Conservation (phyloP, 2,329 filamentous ascomycete genomes). For the Paecilomyces sp. region DNA sequence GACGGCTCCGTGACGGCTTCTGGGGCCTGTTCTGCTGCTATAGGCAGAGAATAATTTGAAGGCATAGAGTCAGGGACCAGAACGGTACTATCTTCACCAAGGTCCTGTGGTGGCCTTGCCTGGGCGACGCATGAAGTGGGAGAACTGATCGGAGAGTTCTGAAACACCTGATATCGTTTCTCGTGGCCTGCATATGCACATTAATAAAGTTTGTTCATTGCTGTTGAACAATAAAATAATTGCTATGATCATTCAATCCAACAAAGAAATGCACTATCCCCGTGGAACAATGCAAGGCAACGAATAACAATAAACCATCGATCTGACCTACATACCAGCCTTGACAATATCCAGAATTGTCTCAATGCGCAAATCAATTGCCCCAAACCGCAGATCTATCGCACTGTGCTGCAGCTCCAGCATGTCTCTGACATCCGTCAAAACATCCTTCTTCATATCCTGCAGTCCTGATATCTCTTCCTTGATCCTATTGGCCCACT, state of each 20-base stretch:
- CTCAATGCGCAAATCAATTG: background rate
- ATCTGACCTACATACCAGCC: background rate
- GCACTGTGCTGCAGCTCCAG: background rate
- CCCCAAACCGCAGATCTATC: background rate
- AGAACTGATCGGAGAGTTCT: background rate
- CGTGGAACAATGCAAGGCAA: background rate
- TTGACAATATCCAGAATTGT: background rate
- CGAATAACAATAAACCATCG: background rate
- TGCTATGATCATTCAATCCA: background rate
- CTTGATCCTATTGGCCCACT: background rate
- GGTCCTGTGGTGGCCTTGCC: background rate
- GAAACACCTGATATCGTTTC: background rate
- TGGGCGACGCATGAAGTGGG: background rate
- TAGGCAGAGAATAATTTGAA: background rate
- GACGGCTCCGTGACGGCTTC: background rate
- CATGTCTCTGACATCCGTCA: background rate
- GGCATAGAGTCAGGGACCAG: constrained; percentile 13
- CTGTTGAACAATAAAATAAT: background rate
- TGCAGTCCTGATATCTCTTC: background rate
- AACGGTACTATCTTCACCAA: background rate
- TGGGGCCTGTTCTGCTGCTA: background rate
- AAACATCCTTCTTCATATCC: constrained; percentile 4
- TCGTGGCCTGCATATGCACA: background rate
- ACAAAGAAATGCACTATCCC: background rate
- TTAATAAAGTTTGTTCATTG: background rate